These are phyloP conservation scores for Morella rubra DNA, from an alignment of 306 rosid genomes.

Conservation along the genomic window DNA sequence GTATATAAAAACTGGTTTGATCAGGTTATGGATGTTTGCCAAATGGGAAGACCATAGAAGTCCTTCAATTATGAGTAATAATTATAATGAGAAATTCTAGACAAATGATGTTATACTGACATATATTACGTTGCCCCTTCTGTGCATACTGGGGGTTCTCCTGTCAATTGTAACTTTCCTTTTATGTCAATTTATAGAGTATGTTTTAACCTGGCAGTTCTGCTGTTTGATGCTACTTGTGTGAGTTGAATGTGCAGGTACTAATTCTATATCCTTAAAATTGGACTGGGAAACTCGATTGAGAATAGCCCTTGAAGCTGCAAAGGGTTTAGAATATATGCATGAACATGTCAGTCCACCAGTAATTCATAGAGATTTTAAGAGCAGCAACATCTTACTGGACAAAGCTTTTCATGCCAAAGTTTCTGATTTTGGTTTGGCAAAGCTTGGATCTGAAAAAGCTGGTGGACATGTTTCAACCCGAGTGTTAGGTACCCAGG, in stretches of 20 bases:
- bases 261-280: constrained; percentile 40
- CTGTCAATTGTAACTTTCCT: not conserved
- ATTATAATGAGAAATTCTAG: not conserved
- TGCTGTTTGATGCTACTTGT: not conserved
- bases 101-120: not conserved
- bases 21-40: not conserved
- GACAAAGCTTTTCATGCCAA: constrained; percentile 80
- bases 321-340: constrained; percentile 90
- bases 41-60: not conserved
- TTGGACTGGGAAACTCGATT: constrained; percentile 89
- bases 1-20: constrained; percentile 10
- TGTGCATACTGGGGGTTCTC: not conserved
- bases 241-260: constrained; percentile 40
- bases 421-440: constrained; percentile 96
- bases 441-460: constrained; percentile 87
- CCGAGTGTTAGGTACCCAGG: constrained; percentile 89
- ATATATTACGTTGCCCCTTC: not conserved
- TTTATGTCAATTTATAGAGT: constrained; percentile 16
- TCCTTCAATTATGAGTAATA: not conserved
- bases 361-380: constrained; percentile 92
- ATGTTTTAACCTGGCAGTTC: constrained; percentile 13
- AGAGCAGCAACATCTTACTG: constrained; percentile 90
- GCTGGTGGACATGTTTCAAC: constrained; percentile 97
- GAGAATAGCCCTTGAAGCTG: constrained; percentile 93
- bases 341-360: constrained; percentile 92